Evolutionary conservation across 441 rosid species (phyloP), one percentile per base, ranked within the genome.

Genomic region (Gossypium gossypioides): DNA sequence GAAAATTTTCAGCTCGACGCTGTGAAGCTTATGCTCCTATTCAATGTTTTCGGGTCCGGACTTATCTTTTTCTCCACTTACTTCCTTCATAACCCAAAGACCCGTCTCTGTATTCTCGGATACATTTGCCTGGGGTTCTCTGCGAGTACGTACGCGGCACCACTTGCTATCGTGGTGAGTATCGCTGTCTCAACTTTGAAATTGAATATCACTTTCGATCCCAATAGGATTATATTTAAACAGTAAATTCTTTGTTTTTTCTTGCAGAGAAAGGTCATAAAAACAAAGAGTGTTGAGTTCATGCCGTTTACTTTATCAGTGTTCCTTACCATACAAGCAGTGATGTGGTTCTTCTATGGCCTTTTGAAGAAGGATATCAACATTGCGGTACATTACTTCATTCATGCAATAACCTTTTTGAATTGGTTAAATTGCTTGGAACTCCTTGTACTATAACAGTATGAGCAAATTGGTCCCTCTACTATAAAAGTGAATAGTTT

Each of bases 341-440:
- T 89, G 71, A 85, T 84, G 85, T 93, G 98, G 98, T 88, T 93
- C 81, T 82, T 86, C 80, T 91, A 88, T 25, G 98, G 98, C 1
- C 81, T 84, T 74, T 81, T 87, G 1, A 76, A 77, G 19, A 88
- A 84, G 68, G 98, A 91, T 72, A 68, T 73, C 51, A 86, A 83
- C 78, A 68, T 93, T 54, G 88, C 91, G 3, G 98, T 93, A 83
- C 81, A 89, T 74, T 40, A 22, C 50, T 40, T 69, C 40, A 37
- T 52, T 18, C 51, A n/a, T 48, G 58, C 58, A 48, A 22, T 24
- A 48, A 22, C 46, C 46, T 0, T 42, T 42, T 42, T 42, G 12
- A 42, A 42, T 42, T 42, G 12, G 10, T 42, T 42, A 42, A 42
- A 32, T 32, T 32, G 37, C 37, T 32, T 5, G 37, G 34, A 32